These are phyloP conservation scores for Ophiocordyceps australis DNA, from an alignment of 2,329 filamentous ascomycete genomes.

Conservation along the genomic window DNA sequence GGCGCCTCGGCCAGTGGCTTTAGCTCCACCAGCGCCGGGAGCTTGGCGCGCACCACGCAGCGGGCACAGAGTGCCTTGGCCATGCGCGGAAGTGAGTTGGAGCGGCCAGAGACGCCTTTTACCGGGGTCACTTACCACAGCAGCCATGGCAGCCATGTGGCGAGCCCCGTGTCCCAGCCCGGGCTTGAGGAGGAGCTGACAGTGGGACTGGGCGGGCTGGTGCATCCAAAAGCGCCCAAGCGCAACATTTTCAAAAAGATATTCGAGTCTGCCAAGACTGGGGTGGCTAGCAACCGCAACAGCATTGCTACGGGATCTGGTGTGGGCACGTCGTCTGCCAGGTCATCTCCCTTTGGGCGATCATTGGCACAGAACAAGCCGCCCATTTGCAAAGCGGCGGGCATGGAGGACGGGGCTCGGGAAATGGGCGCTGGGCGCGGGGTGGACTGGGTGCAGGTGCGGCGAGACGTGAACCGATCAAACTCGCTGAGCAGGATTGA, in stretches of 20 bases:
- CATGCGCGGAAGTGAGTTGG: conserved; percentile 33
- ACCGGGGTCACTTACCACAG: conserved; percentile 82
- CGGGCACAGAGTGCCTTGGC: conserved; percentile 48
- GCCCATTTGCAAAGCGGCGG: conserved; percentile 21
- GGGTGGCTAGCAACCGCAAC: conserved; percentile 73
- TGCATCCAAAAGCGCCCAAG: conserved; percentile 60
- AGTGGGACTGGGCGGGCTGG: conserved; percentile 60
- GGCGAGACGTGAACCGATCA: conserved; percentile 85
- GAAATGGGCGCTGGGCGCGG: conserved; percentile 50
- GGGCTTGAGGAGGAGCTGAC: conserved; percentile 48
- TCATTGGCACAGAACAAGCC: conserved; percentile 18
- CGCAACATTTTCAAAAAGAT: conserved; percentile 92
- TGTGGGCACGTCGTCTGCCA: conserved; percentile 23
- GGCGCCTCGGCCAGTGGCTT: conserved; percentile 78
- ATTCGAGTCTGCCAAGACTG: conserved; percentile 83
- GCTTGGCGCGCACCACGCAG: conserved; percentile 61
- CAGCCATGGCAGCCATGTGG: conserved; percentile 51
- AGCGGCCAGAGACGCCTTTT: conserved; percentile 44
- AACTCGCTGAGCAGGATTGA: conserved; percentile 88
- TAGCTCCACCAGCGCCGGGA: conserved; percentile 90
- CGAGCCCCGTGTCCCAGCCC: conserved; percentile 42
- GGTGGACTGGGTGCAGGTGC: conserved; percentile 93
- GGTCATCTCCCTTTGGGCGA: conserved; percentile 22
- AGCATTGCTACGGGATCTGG: conserved; percentile 47
- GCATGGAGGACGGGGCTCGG: conserved; percentile 33